Evolutionary conservation across 345 rosid species (phyloP), one percentile per base, ranked within the genome.

Genomic region (Camelina laxa): DNA sequence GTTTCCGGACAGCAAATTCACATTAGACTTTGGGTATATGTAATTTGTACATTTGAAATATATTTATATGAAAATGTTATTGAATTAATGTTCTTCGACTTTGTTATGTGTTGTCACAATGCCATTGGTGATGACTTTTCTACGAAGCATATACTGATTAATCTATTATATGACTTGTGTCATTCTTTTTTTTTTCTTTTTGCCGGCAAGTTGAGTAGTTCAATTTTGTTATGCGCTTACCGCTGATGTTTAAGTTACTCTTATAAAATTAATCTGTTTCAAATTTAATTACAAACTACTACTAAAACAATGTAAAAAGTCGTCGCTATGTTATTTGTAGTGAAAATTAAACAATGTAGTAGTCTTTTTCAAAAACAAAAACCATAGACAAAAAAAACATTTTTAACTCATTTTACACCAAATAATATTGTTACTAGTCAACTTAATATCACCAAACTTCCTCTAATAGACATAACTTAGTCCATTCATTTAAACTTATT

Each of bases 81-180:
- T 22, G 36, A 42, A 22, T 2, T 47, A 6, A 45, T 64, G 69
- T 12, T 67, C 21, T 21, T 21, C 33, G 50, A 53, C n/a, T 67
- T 54, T 54, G 36, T 21, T 10, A 54, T 67, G 53, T 39, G 22
- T 68, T 17, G 12, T 14, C 14, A 22, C 24, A 8, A 4, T 8
- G 9, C 8, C 63, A 24, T 55, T 55, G 72, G 63, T 21, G 7
- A 6, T 73, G 64, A n/a, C 48, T 36, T 73, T 64, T 54, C 64
- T 5, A 42, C 55, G 10, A 53, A 39, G 7, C 66, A 71, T 47
- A 33, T 27, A 15, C 49, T 33, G 60, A 20, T 30, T 1, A 35
- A 6, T 17, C 20, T 70, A 35, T 39, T 5, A 21, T 50, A 60
- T n/a, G 42, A 38, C 9, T 54, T 42, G 3, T 15, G 63, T 73